phyloP scores from a whole-genome alignment of 331 rosid genomes.

The Malus hybrid region DNA sequence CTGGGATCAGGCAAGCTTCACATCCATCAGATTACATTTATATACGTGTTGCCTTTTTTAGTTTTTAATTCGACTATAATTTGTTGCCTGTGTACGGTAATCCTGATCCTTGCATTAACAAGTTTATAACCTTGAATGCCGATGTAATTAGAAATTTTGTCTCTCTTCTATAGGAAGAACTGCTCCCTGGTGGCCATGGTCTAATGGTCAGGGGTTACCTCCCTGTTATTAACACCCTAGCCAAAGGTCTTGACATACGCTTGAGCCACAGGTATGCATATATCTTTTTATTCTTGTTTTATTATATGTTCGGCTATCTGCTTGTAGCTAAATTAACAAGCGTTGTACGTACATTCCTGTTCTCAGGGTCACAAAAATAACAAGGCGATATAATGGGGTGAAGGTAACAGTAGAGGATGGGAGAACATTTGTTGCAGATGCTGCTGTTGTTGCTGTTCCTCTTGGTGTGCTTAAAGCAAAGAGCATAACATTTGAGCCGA shows the following conservation, averaged over 20 bases:
- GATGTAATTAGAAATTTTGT: background rate
- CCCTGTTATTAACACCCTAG: conserved; percentile 92
- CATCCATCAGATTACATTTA: background rate
- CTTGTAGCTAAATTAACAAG: conserved; percentile 9
- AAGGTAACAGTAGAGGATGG: conserved; percentile 77
- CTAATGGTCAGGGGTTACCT: conserved; percentile 95
- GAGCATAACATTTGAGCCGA: conserved; percentile 73
- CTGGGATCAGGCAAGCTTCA: conserved; percentile 88
- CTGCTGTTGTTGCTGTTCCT: conserved; percentile 79
- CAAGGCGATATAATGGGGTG: conserved; percentile 72
- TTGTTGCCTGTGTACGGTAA: background rate
- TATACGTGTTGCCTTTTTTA: background rate
- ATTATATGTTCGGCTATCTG: background rate
- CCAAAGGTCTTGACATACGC: conserved; percentile 91
- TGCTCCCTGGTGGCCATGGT: conserved; percentile 99
- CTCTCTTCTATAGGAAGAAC: conserved; percentile 55
- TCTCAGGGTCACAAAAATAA: conserved; percentile 75
- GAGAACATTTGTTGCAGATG: conserved; percentile 76
- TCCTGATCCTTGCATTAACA: background rate
- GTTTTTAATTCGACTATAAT: background rate
- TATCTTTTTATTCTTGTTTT: background rate
- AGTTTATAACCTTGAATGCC: background rate
- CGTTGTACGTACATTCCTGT: conserved; percentile 1
- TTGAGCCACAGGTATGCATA: conserved; percentile 62
- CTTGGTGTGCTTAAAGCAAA: conserved; percentile 90